Evolutionary conservation across 208 protist genomes (phyloP), one percentile per base, ranked within the genome.

Genomic region (Leishmania aethiopica): DNA sequence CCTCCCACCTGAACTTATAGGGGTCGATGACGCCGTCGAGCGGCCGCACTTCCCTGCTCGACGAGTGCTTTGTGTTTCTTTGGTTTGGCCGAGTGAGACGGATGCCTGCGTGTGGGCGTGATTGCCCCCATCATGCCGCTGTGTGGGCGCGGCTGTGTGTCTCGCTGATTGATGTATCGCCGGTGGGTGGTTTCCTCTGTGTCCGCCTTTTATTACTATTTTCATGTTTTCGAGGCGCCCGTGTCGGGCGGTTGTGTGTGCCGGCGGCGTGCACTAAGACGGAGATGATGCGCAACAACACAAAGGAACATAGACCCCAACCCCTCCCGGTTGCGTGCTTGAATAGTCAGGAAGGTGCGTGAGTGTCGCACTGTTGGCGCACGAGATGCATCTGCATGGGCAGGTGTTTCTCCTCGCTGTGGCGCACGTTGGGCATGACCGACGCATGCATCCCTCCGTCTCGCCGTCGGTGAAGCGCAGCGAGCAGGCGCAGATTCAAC

Each of bases 111-210:
- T 62, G 19, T 77, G 17, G 17, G 42, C 19, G 28, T 35, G 47
- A 42, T 28, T 17, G 67, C 25, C 32, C 32, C 40, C 5, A 15
- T 49, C 35, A 22, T 55, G 10, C 51, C 51, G 2, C 17, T 25
- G 19, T 10, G 37, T n/a, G 17, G 7, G n/a, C 40, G 47, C 28
- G 42, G 22, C 11, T 35, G 42, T 57, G 71, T 37, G 71, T 62
- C 17, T 77, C 47, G 8, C 32, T 42, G 49, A 77, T 32, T 60
- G 62, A 81, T 81, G 51, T 72, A 55, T 60, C 53, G 51, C n/a
- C 75, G 53, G n/a, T 25, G 49, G 51, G 32, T 22, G 51, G 19
- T 74, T 22, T 35, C 22, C 73, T 75, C 51, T 77, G 25, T 60
- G 64, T 70, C 28, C 15, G 11, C 67, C 60, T 45, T 37, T 53